These are phyloP conservation scores for Cyclospora cayetanensis DNA, from an alignment of 169 alveolate genomes.

Conservation along the genomic window DNA sequence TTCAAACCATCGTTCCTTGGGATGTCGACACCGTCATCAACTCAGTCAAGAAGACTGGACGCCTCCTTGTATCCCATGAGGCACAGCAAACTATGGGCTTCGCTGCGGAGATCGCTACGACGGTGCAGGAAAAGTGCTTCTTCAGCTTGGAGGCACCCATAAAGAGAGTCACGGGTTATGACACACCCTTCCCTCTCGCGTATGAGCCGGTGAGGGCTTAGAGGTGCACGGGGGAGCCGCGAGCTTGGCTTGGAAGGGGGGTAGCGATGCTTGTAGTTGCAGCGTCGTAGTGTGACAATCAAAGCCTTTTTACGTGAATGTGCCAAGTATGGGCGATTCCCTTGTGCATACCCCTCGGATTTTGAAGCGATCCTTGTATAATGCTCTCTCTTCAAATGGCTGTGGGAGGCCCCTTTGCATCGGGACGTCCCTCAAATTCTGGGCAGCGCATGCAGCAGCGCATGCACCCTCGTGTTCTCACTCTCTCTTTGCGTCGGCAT, in stretches of 20 bases:
- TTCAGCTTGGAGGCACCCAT: conserved; percentile 95
- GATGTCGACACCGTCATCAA: conserved; percentile 94
- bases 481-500: too few relatives aligned
- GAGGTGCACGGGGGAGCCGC: background rate
- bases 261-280: background rate
- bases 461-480: too few relatives aligned
- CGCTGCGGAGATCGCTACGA: conserved; percentile 95
- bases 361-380: background rate
- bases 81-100: conserved; percentile 93
- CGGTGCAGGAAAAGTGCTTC: conserved; percentile 93
- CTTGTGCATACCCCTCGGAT: background rate
- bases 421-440: too few relatives aligned
- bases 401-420: background rate
- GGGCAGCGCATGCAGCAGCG: too few relatives aligned
- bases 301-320: background rate
- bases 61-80: conserved; percentile 94
- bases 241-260: background rate
- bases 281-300: background rate
- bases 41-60: conserved; percentile 94
- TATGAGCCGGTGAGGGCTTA: conserved; percentile 87
- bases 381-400: background rate
- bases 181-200: conserved; percentile 97
- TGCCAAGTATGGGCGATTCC: background rate
- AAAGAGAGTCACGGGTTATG: conserved; percentile 95
- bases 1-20: conserved; percentile 96